These are phyloP conservation scores for Suillus variegatus DNA, from an alignment of 768 basidiomycete genomes.

Conservation along the genomic window DNA sequence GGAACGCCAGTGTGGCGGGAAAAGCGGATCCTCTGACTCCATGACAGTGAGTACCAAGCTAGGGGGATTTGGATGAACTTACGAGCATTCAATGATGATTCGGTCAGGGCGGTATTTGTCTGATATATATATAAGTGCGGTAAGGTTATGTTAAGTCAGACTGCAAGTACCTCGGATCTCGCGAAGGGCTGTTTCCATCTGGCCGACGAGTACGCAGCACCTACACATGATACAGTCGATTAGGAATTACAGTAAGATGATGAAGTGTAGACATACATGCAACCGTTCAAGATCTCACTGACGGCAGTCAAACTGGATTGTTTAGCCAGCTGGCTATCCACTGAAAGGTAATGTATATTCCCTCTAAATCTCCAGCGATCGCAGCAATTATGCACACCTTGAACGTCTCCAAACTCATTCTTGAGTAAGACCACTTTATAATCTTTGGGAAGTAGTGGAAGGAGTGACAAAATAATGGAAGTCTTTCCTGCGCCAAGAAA, in stretches of 20 bases:
- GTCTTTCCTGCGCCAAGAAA: slow-evolving; percentile 87
- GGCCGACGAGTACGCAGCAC: slow-evolving; percentile 93
- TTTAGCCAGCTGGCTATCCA: slow-evolving; percentile 88
- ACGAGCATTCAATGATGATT: slow-evolving; percentile 97
- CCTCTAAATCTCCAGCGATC: not conserved
- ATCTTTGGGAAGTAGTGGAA: slow-evolving; percentile 79
- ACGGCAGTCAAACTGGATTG: slow-evolving; percentile 85
- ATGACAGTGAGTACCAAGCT: slow-evolving; percentile 7
- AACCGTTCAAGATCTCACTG: slow-evolving; percentile 94
- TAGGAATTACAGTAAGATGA: not conserved
- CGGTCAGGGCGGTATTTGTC: slow-evolving; percentile 86
- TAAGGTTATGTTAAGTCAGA: not conserved
- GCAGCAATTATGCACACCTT: slow-evolving; percentile 50
- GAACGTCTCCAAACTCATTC: slow-evolving; percentile 95
- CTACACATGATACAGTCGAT: slow-evolving; percentile 35
- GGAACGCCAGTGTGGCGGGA: slow-evolving; percentile 93
- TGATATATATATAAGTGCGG: slow-evolving; percentile 28
- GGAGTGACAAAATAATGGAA: slow-evolving; percentile 77
- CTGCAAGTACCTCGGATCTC: slow-evolving; percentile 73
- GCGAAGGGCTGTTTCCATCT: slow-evolving; percentile 87
- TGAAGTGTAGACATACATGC: slow-evolving; percentile 57
- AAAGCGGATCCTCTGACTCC: slow-evolving; percentile 83
- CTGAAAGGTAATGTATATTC: slow-evolving; percentile 37
- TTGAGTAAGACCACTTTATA: slow-evolving; percentile 91
- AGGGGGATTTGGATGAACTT: slow-evolving; percentile 25